Evolutionary conservation across 768 basidiomycete genomes (phyloP).

Genomic region (Rhodotorula diobovata): DNA sequence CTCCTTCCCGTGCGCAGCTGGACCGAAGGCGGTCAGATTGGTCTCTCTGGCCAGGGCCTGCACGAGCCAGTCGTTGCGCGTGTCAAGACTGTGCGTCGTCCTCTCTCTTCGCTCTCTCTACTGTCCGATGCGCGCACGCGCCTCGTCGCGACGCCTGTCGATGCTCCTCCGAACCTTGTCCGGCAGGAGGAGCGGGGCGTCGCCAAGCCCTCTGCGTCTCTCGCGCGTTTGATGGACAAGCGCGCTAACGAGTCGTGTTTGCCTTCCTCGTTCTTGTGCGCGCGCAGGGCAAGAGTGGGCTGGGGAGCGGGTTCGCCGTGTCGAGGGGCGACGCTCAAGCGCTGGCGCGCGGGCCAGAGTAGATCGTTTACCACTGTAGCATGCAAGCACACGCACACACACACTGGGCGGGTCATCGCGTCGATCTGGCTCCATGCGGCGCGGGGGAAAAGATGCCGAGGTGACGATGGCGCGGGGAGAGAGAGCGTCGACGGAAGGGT

Average conservation of each 20-base stretch:
- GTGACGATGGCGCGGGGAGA: no score
- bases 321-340: conserved; percentile 5
- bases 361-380: not conserved
- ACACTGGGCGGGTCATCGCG: no score
- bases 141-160: not conserved
- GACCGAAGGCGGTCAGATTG: conserved; percentile 35
- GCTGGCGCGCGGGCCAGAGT: conserved; percentile 12
- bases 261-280: not conserved
- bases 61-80: conserved; percentile 31
- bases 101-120: not conserved
- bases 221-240: no score
- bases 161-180: no score
- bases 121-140: no score
- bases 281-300: conserved; percentile 18
- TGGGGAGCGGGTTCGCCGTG: conserved; percentile 15
- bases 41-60: conserved; percentile 22
- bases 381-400: not conserved
- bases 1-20: conserved; percentile 11
- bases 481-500: no score
- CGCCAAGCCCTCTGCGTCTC: no score
- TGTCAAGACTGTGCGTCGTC: conserved; percentile 21
- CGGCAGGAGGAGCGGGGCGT: no score
- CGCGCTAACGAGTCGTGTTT: no score
- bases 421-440: not conserved
- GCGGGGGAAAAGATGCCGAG: no score